Base-by-base conservation (phyloP, 495 filamentous ascomycete species). In the Amniculicola lignicola region DNA sequence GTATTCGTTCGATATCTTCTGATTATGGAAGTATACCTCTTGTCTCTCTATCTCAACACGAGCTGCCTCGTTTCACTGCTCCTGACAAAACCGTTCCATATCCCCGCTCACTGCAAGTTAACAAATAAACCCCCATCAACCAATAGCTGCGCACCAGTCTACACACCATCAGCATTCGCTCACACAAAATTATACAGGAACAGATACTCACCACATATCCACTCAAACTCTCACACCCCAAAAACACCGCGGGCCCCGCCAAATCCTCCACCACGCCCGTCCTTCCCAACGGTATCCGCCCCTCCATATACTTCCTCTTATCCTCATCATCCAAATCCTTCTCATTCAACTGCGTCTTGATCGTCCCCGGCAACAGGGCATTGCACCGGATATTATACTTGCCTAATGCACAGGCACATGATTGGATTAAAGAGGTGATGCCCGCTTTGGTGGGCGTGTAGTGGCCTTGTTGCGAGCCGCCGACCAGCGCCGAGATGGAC, bases 391-490 rank as follows among this genome's bases (percentile, higher is more conserved):
- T 88, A 6, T 76, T 75, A 61, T 92, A 81, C 64, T 80, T 79
- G 0, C 90, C 90, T 48, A 95, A 63, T 14, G 90, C 89, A 4
- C 86, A 82, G 0, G 90, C 90, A 24, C 79, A 81, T 51, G 82
- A 87, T 73, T 96, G 90, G 84, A 95, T 95, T 19, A 96, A 75
- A 41, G 80, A 85, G 25, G 89, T 59, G 1, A 96, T 78, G 2
- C 89, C 90, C 0, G 90, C 90, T 67, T 96, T 96, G 10, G 90
- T 95, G 1, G 90, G 90, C 18, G 90, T 95, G 69, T 95, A 96
- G 61, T 96, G 90, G 21, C 81, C 82, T 71, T 96, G 90, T 40
- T 74, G 72, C 0, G 80, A 86, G 16, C 90, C 90, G 25, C 90
- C 90, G 0, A 95, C 90, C 2, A 94, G 77, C 2, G 90, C 90